A percentile compares a stretch with the other conserved stretches of the same genome.
phyloP scores from a whole-genome alignment of 1,284 basidiomycete genomes.

The Naganishia sp. region DNA sequence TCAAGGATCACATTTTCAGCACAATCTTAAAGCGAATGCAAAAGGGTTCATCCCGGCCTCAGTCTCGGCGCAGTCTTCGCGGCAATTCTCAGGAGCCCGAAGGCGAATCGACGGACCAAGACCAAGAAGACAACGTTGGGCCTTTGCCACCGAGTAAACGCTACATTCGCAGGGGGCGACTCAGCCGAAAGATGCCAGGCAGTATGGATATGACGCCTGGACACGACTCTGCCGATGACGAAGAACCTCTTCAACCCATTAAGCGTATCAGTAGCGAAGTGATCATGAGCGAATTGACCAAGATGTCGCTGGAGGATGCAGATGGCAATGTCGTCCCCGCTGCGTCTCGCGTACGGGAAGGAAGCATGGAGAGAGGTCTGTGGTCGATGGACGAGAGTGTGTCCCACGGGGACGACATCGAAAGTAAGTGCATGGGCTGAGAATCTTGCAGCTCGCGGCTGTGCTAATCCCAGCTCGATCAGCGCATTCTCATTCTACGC shows the following conservation, averaged over 20 bases:
- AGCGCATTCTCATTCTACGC: slow-evolving; percentile 14
- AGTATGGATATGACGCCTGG: slow-evolving; percentile 33
- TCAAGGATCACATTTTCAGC: slow-evolving; percentile 91
- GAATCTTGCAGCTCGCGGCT: neutral
- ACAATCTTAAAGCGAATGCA: slow-evolving; percentile 72
- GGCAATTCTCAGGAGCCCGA: slow-evolving; percentile 12
- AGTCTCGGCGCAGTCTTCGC: slow-evolving; percentile 34
- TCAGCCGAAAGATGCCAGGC: slow-evolving; percentile 12
- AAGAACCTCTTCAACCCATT: slow-evolving; percentile 28
- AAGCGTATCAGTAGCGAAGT: slow-evolving; percentile 66
- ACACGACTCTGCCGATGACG: slow-evolving; percentile 42
- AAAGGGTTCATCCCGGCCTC: slow-evolving; percentile 38
- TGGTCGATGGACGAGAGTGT: slow-evolving; percentile 56
- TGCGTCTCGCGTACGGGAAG: slow-evolving; percentile 35
- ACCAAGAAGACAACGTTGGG: slow-evolving; percentile 25
- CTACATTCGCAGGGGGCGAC: slow-evolving; percentile 44
- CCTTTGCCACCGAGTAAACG: slow-evolving; percentile 47
- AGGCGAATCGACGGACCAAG: slow-evolving; percentile 30
- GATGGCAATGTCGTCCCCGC: neutral
- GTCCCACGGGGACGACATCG: slow-evolving; percentile 20
- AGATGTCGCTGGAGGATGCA: slow-evolving; percentile 29
- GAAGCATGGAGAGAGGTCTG: slow-evolving; percentile 48
- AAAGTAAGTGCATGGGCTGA: slow-evolving; percentile 1
- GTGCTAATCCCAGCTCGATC: no score
- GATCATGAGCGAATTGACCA: slow-evolving; percentile 33